phyloP scores from a whole-genome alignment of 768 basidiomycete species.

The Punctularia strigosozonata region DNA sequence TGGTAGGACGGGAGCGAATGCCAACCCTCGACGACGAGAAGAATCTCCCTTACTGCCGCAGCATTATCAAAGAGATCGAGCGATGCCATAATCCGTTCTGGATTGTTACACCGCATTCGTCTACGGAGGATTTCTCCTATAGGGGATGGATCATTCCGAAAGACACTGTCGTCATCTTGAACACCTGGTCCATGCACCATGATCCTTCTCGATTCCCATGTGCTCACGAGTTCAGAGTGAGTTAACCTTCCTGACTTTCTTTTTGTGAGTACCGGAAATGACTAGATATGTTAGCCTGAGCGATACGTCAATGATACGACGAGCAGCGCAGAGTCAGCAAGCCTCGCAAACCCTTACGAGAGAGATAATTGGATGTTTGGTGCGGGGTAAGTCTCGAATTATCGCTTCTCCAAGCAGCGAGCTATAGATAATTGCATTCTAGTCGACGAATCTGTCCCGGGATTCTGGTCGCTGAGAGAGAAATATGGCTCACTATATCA shows the following conservation, averaged over 20 bases:
- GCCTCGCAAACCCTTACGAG: conserved; percentile 26
- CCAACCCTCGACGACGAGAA: conserved; percentile 6
- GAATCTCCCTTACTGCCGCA: neutral
- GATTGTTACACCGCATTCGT: conserved; percentile 17
- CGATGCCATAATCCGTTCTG: conserved; percentile 17
- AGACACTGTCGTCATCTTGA: conserved; percentile 16
- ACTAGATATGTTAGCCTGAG: too few species aligned
- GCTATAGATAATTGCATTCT: neutral
- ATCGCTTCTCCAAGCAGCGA: neutral
- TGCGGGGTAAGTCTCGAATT: conserved; percentile 24
- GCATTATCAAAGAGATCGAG: conserved; percentile 9
- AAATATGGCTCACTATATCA: conserved; percentile 32
- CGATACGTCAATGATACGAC: conserved; percentile 28
- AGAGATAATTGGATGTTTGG: conserved; percentile 43
- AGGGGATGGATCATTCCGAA: conserved; percentile 19
- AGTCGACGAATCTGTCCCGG: conserved; percentile 30
- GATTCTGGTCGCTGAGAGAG: conserved; percentile 32
- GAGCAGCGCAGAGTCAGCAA: conserved; percentile 30
- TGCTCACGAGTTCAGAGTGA: neutral
- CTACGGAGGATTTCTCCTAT: conserved; percentile 19
- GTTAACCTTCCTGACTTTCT: conserved; percentile 6
- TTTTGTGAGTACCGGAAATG: too few species aligned
- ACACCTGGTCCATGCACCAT: conserved; percentile 8
- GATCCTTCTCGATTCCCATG: conserved; percentile 12
- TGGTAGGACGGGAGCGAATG: conserved; percentile 12